Evolutionary conservation across 2,329 filamentous ascomycete genomes (phyloP), one percentile per base, ranked within the genome.

Genomic region (Talaromyces sp.): DNA sequence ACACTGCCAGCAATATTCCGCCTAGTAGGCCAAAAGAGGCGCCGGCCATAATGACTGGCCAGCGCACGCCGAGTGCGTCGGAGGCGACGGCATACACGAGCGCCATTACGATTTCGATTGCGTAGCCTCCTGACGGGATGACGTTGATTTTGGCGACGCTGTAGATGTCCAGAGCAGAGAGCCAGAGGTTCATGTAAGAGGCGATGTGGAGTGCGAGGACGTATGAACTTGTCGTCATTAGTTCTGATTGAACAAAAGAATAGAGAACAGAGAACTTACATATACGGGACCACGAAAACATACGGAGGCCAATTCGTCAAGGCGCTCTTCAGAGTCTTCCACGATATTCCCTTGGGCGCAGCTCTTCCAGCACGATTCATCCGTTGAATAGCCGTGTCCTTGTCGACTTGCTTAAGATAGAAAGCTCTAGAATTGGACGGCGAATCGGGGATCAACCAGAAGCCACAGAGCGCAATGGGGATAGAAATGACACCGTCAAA

Each of bases 401-500:
- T 59, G 38, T 62, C 60, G 29, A 62, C 60, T 1, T 62, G 35
- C 29, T 59, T 59, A 17, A 62, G 57, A 59, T 59, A 59, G 52
- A 59, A 56, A 24, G 53, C 60, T 43, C 63, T 59, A n/a, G 77
- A 78, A 3, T 71, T 77, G 1, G 74, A 73, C 0, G 78, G 78
- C 26, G 78, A 74, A 69, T 64, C 77, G 53, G 56, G 78, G 6
- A 81, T 75, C 1, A 76, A 67, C 53, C 80, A 70, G 57, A 76
- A 72, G 0, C 76, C 75, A 8, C 73, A 60, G 14, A 78, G 58
- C 6, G 77, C 79, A 60, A 80, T 72, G 5, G 70, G 66, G 21
- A 80, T 73, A 3, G 79, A 81, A 24, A 78, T 74, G 41, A 75
- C 76, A 8, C 85, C 84, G 65, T 86, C 83, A 54, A 87, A 74